Conservation (phyloP, 2,329 filamentous ascomycete species). For the Claviceps fusiformis region DNA sequence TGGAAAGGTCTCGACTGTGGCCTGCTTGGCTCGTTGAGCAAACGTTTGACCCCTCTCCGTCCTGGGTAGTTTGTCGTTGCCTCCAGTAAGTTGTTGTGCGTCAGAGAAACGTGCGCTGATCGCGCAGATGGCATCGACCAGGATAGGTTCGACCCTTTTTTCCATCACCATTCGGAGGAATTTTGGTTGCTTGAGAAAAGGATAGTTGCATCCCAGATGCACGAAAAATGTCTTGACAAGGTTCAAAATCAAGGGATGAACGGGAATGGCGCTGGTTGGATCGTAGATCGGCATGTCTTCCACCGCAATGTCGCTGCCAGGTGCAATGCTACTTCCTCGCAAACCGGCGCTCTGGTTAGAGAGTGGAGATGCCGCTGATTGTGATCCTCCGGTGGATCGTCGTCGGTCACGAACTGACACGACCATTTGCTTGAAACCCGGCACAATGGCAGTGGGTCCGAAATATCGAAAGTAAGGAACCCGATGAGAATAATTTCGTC, state of each 20-base stretch:
- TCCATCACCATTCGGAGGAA: conserved; percentile 67
- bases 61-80: conserved; percentile 33
- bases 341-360: conserved; percentile 23
- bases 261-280: conserved; percentile 52
- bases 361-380: conserved; percentile 38
- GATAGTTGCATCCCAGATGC: conserved; percentile 74
- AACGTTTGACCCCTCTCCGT: conserved; percentile 66
- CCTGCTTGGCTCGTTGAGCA: conserved; percentile 69
- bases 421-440: conserved; percentile 88
- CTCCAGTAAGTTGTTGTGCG: conserved; percentile 32
- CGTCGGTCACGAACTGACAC: conserved; percentile 57
- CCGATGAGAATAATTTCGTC: conserved; percentile 43
- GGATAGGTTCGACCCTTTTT: conserved; percentile 68
- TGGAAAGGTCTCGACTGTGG: conserved; percentile 68
- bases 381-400: conserved; percentile 42
- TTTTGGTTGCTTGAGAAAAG: conserved; percentile 60
- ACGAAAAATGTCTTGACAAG: conserved; percentile 71
- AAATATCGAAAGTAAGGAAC: conserved; percentile 89
- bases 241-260: conserved; percentile 61
- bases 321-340: conserved; percentile 25
- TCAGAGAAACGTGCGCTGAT: conserved; percentile 71
- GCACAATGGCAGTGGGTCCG: conserved; percentile 79
- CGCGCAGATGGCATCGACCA: conserved; percentile 77
- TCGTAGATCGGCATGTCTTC: conserved; percentile 64
- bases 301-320: conserved; percentile 28